Percentiles rank a stretch among this genome's conserved stretches.
Conservation (phyloP, 139 green algal species). For the Trebouxia sp. region DNA sequence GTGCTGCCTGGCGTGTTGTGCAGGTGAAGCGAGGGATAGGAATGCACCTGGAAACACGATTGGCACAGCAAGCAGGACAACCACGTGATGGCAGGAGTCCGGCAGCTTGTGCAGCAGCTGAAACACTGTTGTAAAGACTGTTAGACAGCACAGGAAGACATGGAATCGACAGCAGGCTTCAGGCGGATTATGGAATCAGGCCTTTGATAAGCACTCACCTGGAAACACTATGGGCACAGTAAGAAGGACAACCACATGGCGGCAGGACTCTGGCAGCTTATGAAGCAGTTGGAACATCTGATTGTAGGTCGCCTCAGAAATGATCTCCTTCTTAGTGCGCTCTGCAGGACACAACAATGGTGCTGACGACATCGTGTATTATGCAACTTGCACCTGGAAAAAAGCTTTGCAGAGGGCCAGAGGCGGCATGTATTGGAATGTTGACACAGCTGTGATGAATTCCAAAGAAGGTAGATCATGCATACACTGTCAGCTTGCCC, state of each 20-base stretch:
- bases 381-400: not conserved
- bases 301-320: slow-evolving; percentile 39
- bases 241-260: slow-evolving; percentile 59
- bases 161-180: not conserved
- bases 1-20: no score
- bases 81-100: slow-evolving; percentile 47
- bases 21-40: not conserved
- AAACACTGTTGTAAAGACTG: not conserved
- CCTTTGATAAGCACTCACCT: not conserved
- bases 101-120: slow-evolving; percentile 22
- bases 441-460: no score
- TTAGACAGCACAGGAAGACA: not conserved
- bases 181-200: no score
- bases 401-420: not conserved
- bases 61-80: slow-evolving; percentile 56
- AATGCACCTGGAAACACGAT: slow-evolving; percentile 45
- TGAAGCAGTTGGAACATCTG: slow-evolving; percentile 8
- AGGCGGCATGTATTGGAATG: not conserved
- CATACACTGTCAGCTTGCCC: no score
- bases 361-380: not conserved
- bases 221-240: slow-evolving; percentile 62
- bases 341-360: not conserved
- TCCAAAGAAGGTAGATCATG: no score
- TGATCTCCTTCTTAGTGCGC: slow-evolving; percentile 44
- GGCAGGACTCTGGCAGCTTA: slow-evolving; percentile 37